Evolutionary conservation across 2,329 filamentous ascomycete species (phyloP), one percentile per base, ranked within the genome.

Genomic region (Blumeria hordei): DNA sequence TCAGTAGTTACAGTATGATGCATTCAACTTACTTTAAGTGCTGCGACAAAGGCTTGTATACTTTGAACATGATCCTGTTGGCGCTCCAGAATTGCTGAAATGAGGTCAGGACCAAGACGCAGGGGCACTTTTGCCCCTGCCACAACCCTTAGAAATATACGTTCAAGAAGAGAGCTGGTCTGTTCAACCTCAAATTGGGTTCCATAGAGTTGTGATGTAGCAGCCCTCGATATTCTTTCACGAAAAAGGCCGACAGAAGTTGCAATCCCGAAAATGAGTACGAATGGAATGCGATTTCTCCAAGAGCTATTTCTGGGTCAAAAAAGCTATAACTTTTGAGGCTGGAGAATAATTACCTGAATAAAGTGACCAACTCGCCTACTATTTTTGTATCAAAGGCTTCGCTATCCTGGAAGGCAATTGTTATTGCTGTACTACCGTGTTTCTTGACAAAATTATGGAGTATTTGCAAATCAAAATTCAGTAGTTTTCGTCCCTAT

Each of bases 231-330:
- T 16, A 92, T 69, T 14, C 85, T 75, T 54, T 83, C 80, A 63
- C 88, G 81, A 57, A 92, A 81, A 36, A 86, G 76, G 59, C 90
- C 84, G 36, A 88, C 77, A 1, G 85, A 88, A 0, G 86, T 92
- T 33, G 85, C 85, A 55, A 93, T 76, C 44, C 85, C 85, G 61
- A 92, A 85, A 1, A 93, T 70, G 0, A 88, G 70, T 1, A 83
- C 77, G 59, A 92, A 88, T 0, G 81, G 82, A 50, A 92, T 83
- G 28, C 83, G 80, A 59, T 84, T 77, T 8, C 77, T 74, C 83
- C 85, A 92, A 43, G 74, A 76, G 58, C 75, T 72, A 55, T 28
- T 45, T 28, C 18, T 21, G 49, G 6, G 35, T 14, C 44, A 7
- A 6, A 21, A 21, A 35, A 14, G 11, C 3, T 18, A 12, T n/a